Evolutionary conservation across 2,329 filamentous ascomycete species (phyloP), one percentile per base, ranked within the genome.

Genomic region (Phaeosphaeriaceae sp.): DNA sequence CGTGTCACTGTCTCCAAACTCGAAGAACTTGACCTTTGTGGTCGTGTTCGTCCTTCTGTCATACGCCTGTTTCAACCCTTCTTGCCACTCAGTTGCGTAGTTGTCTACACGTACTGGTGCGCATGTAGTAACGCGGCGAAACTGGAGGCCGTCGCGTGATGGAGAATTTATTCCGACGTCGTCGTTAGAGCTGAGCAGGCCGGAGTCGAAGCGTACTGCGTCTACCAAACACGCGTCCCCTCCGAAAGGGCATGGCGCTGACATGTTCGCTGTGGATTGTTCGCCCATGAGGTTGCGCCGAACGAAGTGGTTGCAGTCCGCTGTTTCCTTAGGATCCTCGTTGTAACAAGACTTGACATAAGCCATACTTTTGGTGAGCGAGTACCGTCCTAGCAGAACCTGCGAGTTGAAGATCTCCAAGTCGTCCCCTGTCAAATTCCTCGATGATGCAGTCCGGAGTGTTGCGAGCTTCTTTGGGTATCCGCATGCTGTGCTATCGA

Each of bases 91-190:
- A 7, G 61, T 66, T 2, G 65, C 48, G 48, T 69, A 69, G 13
- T 55, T 55, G 11, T 63, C 59, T 5, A 44, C 48, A 19, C 33
- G 20, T 4, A 69, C 57, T 11, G 65, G 65, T 7, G 65, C 63
- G 45, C 67, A 69, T 1, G 61, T 62, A 0, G 65, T 67, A n/a
- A 68, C 63, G 45, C 61, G 49, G 7, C 65, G 53, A 22, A 69
- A 53, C 2, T 57, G 55, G 2, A 69, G 22, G 7, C 55, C 56
- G 17, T 67, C 58, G 6, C 6, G 20, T 2, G 53, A 22, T 13
- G 60, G 65, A 44, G 45, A 54, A 36, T 69, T 69, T 47, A 69
- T 61, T 1, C 67, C 65, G 15, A 69, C 45, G 49, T 69, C 60
- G 3, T 54, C 44, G 36, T 58, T 61, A 2, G 63, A 68, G 31